Evolutionary conservation across 441 rosid genomes (phyloP).

Genomic region (Macaranga tanarius): DNA sequence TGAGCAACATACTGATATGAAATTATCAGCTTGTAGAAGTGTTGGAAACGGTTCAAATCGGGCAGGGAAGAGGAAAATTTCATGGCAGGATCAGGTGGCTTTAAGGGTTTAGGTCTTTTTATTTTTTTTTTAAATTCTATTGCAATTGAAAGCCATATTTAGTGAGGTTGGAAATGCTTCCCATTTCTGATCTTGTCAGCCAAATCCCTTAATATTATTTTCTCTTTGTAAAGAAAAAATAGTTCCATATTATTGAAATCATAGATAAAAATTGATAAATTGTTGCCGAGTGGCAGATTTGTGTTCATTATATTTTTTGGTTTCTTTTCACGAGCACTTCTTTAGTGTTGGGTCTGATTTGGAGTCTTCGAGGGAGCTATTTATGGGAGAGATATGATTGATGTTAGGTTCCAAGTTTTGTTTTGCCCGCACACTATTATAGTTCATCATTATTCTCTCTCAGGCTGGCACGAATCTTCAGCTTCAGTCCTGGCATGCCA

Average conservation of each 20-base stretch:
- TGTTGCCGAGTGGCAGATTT: slow-evolving; percentile 5
- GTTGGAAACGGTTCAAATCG: slow-evolving; percentile 51
- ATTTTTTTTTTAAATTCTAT: slow-evolving; percentile 1
- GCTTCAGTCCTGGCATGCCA: neutral
- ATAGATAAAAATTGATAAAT: slow-evolving; percentile 16
- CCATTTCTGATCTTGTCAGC: slow-evolving; percentile 13
- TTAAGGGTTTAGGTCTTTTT: slow-evolving; percentile 56
- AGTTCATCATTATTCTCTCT: neutral
- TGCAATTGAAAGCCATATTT: slow-evolving; percentile 21
- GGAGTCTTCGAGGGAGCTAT: too few species aligned
- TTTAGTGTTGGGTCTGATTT: neutral
- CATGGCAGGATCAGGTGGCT: slow-evolving; percentile 95
- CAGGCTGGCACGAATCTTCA: neutral
- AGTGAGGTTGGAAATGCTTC: slow-evolving; percentile 23
- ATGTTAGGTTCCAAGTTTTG: too few species aligned
- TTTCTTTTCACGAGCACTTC: too few species aligned
- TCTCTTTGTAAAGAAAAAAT: slow-evolving; percentile 32
- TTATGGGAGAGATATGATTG: too few species aligned
- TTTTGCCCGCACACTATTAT: neutral
- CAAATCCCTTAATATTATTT: neutral
- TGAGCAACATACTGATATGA: slow-evolving; percentile 51
- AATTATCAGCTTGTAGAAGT: slow-evolving; percentile 57
- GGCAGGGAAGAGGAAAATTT: slow-evolving; percentile 78
- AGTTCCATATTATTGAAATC: slow-evolving; percentile 21
- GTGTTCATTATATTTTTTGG: neutral